Evolutionary conservation across 257 asterid species (phyloP), one percentile per base, ranked within the genome.

Genomic region (Anisodus acutangulus): DNA sequence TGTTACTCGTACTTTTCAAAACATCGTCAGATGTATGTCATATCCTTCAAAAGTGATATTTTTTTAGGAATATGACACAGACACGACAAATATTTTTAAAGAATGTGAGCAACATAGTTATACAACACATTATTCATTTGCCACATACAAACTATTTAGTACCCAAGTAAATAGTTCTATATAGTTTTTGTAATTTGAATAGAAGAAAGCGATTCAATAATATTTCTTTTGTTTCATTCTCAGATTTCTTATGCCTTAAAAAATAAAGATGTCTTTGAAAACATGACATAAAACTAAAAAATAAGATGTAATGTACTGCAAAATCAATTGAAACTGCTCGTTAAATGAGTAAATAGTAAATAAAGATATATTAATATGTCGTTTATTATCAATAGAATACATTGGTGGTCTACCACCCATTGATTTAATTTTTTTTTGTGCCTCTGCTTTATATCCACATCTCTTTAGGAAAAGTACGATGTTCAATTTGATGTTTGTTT

Each of bases 401-500:
- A 19, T 5, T 3, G 19, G 11, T 72, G 41, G 59, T 72, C 43
- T 72, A 22, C 43, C 49, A 0, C 59, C 62, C 62, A 74, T 51
- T 74, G n/a, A 22, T 26, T 26, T 60, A 74, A 11, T 7, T 49
- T 74, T 49, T 74, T 49, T 49, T 49, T 19, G 81, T 74, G 45
- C 81, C 43, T 74, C 45, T 49, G 41, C 81, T 74, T 74, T 74
- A 74, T 74, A 49, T 74, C 81, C 58, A 74, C 60, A 11, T 22
- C 62, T 74, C 59, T 47, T 72, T 72, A 47, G 60, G 81, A 49
- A 74, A 49, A 26, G 62, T 78, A 78, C 64, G 26, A 53, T 53
- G 81, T 78, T 53, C 63, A 53, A 76, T 53, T 78, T 78, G 62
- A 15, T 78, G 47, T 26, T 54, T 22, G 64, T 26, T 35, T 26